Base-by-base conservation (phyloP, 2,329 filamentous ascomycete genomes). In the Myriosclerotinia duriaeana region DNA sequence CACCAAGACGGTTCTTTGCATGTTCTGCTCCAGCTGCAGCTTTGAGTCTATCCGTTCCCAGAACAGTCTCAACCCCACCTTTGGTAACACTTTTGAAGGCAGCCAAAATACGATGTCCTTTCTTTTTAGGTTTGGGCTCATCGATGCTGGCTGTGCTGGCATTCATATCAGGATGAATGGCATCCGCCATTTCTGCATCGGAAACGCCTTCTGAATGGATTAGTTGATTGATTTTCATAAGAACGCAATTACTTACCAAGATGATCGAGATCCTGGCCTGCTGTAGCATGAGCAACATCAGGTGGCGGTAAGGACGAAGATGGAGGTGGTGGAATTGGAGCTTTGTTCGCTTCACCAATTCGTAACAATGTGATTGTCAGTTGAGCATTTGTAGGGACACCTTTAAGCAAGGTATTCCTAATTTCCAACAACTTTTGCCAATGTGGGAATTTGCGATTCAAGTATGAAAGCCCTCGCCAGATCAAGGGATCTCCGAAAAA, bases 381-480 rank as follows among this genome's bases (percentile, higher is more conserved):
- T 74, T 96, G 92, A 4, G 91, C 91, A 74, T 96, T 95, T 1
- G 92, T 96, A 0, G 92, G 92, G 0, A 95, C 88, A 2, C 91
- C 91, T 74, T 90, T 91, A 61, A 96, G 85, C 1, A 95, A 76
- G 0, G 89, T 92, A 76, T 92, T 92, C 68, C 89, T 84, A 14
- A 92, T 78, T 72, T 93, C 88, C 20, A 94, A 80, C 8, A 92
- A 80, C 71, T 89, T 90, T 73, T 91, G 83, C 91, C 91, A 95
- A 71, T 88, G 80, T 0, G 91, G 91, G 71, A 87, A 84, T 69
- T 81, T 81, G 17, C 78, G 79, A 76, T 91, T 88, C 38, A 91
- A 77, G 71, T 85, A 84, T 15, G 78, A 77, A 5, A 92, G 74
- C 2, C 81, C 85, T 15, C 83, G 84, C 42, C 81, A 79, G 65